A percentile compares a stretch with the other conserved stretches of the same genome.
Evolutionary conservation across 768 basidiomycete species (phyloP).

Genomic region (Leccinum rimulosum): DNA sequence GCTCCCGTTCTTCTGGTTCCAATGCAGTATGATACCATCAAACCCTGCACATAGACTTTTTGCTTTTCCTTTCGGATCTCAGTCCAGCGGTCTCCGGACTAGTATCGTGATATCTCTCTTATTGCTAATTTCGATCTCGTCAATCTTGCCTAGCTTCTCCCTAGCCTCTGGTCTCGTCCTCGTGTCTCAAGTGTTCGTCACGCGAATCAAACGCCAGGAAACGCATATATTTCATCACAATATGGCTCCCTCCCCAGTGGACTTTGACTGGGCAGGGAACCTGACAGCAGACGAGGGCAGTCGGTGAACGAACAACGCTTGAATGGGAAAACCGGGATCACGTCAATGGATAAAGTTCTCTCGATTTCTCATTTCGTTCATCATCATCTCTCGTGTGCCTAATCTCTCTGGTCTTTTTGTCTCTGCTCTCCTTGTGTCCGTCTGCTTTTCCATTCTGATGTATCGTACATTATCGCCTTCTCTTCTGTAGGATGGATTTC

Average conservation of each 20-base stretch:
- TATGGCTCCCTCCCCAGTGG: neutral
- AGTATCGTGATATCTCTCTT: slow-evolving; percentile 34
- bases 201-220: neutral
- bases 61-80: slow-evolving; percentile 23
- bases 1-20: slow-evolving; percentile 33
- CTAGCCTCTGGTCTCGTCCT: slow-evolving; percentile 16
- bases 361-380: slow-evolving; percentile 11
- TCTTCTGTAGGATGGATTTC: slow-evolving; percentile 33
- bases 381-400: slow-evolving; percentile 13
- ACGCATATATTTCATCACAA: neutral
- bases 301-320: too few relatives aligned
- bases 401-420: slow-evolving; percentile 15
- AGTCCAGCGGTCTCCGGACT: slow-evolving; percentile 28
- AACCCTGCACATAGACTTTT: slow-evolving; percentile 23
- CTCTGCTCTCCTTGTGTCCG: slow-evolving; percentile 32
- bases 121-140: slow-evolving; percentile 34
- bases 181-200: neutral
- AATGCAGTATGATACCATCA: slow-evolving; percentile 34
- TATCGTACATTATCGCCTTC: slow-evolving; percentile 31
- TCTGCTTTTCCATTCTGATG: slow-evolving; percentile 20
- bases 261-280: neutral
- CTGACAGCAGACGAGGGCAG: neutral
- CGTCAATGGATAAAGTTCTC: neutral
- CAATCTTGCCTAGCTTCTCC: slow-evolving; percentile 17
- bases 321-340: too few relatives aligned